phyloP scores from a whole-genome alignment of 345 rosid species.

The Salix purpurea region DNA sequence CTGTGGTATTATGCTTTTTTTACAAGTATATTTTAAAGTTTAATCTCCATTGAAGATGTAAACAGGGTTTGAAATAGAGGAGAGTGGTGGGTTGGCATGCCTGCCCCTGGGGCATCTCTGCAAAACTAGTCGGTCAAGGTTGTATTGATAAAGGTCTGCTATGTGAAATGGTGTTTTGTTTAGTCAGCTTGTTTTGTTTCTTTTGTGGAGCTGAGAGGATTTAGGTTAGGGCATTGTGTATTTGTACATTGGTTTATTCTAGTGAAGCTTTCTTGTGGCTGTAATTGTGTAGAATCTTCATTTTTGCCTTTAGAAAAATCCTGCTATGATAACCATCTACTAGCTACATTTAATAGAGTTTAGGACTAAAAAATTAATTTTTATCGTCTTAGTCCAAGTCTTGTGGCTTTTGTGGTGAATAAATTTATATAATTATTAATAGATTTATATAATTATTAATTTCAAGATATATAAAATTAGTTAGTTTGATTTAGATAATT shows the following conservation, averaged over 20 bases:
- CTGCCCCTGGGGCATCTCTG: conserved; percentile 34
- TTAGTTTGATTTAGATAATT: too few relatives aligned
- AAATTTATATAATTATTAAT: too few relatives aligned
- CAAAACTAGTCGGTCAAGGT: conserved; percentile 18
- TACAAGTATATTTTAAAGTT: conserved; percentile 25
- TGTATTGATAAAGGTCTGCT: conserved; percentile 12
- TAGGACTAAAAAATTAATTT: too few relatives aligned
- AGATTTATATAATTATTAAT: too few relatives aligned
- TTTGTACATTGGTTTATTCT: conserved; percentile 30
- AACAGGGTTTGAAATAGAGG: conserved; percentile 16
- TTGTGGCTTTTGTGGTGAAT: too few relatives aligned
- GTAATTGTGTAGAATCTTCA: background rate
- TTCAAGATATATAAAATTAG: too few relatives aligned
- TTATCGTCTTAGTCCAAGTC: too few relatives aligned
- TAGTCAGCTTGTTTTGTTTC: conserved; percentile 18
- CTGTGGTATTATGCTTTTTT: conserved; percentile 11
- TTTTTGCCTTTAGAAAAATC: too few relatives aligned
- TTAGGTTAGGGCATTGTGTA: conserved; percentile 30
- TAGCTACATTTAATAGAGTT: too few relatives aligned
- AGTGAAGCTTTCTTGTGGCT: conserved; percentile 22
- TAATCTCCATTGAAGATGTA: conserved; percentile 21
- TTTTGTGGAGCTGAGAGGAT: conserved; percentile 19
- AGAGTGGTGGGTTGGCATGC: conserved; percentile 39
- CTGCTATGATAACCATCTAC: too few relatives aligned
- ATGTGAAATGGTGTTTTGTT: conserved; percentile 21